Evolutionary conservation across 2,329 filamentous ascomycete genomes (phyloP), one percentile per base, ranked within the genome.

Genomic region (Bipolaris zeicola): DNA sequence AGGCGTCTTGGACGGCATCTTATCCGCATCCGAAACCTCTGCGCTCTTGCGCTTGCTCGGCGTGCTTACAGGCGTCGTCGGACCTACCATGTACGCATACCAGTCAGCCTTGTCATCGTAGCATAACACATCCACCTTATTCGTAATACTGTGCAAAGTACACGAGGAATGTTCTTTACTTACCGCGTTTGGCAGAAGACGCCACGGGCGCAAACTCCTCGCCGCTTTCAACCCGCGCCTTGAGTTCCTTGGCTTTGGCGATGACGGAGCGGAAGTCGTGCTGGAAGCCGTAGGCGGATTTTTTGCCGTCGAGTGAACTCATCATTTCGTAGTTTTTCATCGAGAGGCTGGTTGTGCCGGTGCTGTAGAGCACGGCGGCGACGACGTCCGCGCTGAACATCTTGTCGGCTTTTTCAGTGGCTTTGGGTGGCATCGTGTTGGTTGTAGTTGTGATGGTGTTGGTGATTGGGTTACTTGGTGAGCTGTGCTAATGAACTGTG

Each of bases 191-290:
- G 43, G 50, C 58, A 11, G 24, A 13, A 1, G 69, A 60, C 8
- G 16, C n/a, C 6, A 73, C 68, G 0, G 70, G 34, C 14, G 46
- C 24, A 42, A 74, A 73, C 1, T 42, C 33, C 44, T 73, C 70
- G 39, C 67, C 71, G 1, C 37, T 26, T 2, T 69, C 67, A 4
- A 63, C 41, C 11, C 68, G 67, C n/a, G 50, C 50, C 52, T 70
- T 72, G 14, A 74, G 57, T 26, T 73, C 70, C 51, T 66, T 69
- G 36, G 70, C 66, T 46, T 65, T 68, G 37, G 64, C 52, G 0
- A 56, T 31, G 16, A 73, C 52, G 1, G 62, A 33, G 37, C 69
- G 68, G 45, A 74, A 69, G 16, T 66, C 52, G 38, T 74, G 70
- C 48, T 73, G 42, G 36, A 72, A 72, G 24, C 52, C 58, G 14